phyloP scores from a whole-genome alignment of 352 stramenopile genomes.

The Saprolegnia parasitica region DNA sequence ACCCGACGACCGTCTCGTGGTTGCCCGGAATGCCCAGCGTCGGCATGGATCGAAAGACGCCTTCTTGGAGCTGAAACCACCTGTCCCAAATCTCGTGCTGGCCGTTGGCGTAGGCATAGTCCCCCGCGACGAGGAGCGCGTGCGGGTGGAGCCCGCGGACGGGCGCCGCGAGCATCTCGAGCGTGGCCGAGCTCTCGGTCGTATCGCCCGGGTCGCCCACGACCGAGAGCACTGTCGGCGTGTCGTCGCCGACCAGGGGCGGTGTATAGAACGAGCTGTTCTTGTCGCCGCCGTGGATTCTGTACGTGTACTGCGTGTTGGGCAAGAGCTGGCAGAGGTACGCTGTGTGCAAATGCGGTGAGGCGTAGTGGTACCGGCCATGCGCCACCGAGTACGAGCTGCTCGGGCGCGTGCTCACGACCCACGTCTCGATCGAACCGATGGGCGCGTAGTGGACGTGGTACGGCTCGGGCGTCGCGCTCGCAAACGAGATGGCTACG shows the following conservation, averaged over 20 bases:
- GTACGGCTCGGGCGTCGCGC: conserved; percentile 14
- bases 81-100: conserved; percentile 64
- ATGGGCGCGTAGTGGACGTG: conserved; percentile 34
- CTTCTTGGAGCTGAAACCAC: conserved; percentile 52
- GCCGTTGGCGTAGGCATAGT: conserved; percentile 67
- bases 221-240: conserved; percentile 44
- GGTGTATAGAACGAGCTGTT: conserved; percentile 38
- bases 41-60: conserved; percentile 43
- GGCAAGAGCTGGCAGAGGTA: conserved; percentile 40
- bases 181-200: not conserved
- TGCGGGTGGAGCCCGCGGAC: conserved; percentile 30
- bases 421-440: conserved; percentile 18
- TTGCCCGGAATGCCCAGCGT: conserved; percentile 57
- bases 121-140: conserved; percentile 49
- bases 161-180: not conserved
- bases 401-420: not conserved
- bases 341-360: conserved; percentile 46
- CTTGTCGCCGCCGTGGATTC: conserved; percentile 33
- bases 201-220: conserved; percentile 35
- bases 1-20: conserved; percentile 53
- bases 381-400: conserved; percentile 39
- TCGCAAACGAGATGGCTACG: conserved; percentile 44
- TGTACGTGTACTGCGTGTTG: conserved; percentile 46
- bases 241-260: conserved; percentile 33
- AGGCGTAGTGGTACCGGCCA: conserved; percentile 43